Percentiles rank a stretch among this genome's conserved stretches.
Evolutionary conservation across 305 asterid species (phyloP).

Genomic region (Fraxinus sp.): DNA sequence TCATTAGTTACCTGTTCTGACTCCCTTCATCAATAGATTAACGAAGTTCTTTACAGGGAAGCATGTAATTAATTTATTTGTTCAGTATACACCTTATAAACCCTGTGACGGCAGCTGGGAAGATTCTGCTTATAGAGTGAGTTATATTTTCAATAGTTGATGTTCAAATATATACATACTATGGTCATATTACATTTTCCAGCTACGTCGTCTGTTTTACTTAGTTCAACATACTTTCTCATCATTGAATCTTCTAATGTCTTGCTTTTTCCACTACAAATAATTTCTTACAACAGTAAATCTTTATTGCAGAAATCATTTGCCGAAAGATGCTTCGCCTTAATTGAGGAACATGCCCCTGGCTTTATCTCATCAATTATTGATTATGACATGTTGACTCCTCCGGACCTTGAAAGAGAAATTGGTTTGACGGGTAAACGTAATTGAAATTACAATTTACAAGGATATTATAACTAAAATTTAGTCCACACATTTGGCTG

Average conservation of each 20-base stretch:
- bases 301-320: slow-evolving; percentile 56
- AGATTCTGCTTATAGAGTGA: slow-evolving; percentile 77
- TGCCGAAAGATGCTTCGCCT: slow-evolving; percentile 73
- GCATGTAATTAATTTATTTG: slow-evolving; percentile 82
- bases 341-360: slow-evolving; percentile 86
- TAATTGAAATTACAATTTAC: slow-evolving; percentile 1
- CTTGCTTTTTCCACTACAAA: neutral
- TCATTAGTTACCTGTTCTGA: neutral
- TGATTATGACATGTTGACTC: slow-evolving; percentile 95
- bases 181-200: slow-evolving; percentile 2
- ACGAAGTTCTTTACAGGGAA: slow-evolving; percentile 52
- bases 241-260: neutral
- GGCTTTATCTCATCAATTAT: slow-evolving; percentile 78
- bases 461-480: neutral
- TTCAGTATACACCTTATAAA: slow-evolving; percentile 91
- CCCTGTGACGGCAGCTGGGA: slow-evolving; percentile 97
- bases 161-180: neutral
- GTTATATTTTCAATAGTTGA: slow-evolving; percentile 26
- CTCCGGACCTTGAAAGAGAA: slow-evolving; percentile 89
- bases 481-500: neutral
- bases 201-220: slow-evolving; percentile 14
- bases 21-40: slow-evolving; percentile 8
- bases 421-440: slow-evolving; percentile 78
- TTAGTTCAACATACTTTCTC: neutral
- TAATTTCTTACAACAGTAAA: slow-evolving; percentile 7